Percentiles rank a stretch among this genome's conserved stretches.
Conservation (phyloP, 75 land plant species). For the Azolla pinnata region DNA sequence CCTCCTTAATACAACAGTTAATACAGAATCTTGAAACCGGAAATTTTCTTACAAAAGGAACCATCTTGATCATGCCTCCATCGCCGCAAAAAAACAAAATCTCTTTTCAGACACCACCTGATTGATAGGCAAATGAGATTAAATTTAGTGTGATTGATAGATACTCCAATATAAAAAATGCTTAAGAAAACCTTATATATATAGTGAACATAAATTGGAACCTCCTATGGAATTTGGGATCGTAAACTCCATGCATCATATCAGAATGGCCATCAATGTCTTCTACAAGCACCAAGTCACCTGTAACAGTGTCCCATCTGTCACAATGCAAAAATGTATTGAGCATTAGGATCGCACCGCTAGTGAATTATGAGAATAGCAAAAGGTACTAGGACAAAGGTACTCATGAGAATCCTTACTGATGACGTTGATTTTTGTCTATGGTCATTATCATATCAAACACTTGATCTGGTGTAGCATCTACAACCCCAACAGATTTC, state of each 20-base stretch:
- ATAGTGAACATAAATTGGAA: slow-evolving; percentile 4
- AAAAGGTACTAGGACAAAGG: no score
- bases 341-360: no score
- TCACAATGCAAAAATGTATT: no score
- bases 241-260: slow-evolving; percentile 80
- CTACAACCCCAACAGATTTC: slow-evolving; percentile 76
- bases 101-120: slow-evolving; percentile 23
- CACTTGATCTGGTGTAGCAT: slow-evolving; percentile 64
- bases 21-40: slow-evolving; percentile 1
- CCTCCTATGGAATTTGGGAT: slow-evolving; percentile 62
- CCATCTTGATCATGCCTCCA: slow-evolving; percentile 40
- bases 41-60: slow-evolving; percentile 32
- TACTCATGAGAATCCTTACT: slow-evolving; percentile 46
- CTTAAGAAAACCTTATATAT: neutral
- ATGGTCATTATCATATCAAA: slow-evolving; percentile 74
- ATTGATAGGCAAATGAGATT: no score
- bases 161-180: neutral
- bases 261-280: slow-evolving; percentile 76
- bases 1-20: no score
- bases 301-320: slow-evolving; percentile 90
- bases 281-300: slow-evolving; percentile 66
- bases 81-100: slow-evolving; percentile 26
- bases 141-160: neutral
- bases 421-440: slow-evolving; percentile 58
- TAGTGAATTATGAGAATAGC: no score